Percentiles rank a stretch among this genome's conserved stretches.
Evolutionary conservation across 257 asterid species (phyloP).

Genomic region (Solanum chiquidenum): DNA sequence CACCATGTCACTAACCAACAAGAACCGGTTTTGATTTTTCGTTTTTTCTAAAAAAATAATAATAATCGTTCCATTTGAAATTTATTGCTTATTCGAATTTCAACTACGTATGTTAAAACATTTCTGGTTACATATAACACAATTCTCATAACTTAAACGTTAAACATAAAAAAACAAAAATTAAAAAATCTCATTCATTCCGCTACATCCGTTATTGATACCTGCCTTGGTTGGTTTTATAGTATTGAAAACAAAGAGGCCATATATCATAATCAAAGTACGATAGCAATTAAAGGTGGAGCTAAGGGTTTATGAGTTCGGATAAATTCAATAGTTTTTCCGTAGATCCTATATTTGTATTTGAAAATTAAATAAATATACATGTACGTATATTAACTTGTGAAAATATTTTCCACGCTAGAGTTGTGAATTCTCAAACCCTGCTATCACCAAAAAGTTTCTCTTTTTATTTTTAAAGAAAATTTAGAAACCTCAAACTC

Average conservation of each 20-base stretch:
- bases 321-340: too few relatives aligned
- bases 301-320: too few relatives aligned
- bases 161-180: not conserved
- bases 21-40: not conserved
- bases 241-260: not conserved
- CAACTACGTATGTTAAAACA: not conserved
- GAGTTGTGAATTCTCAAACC: not conserved
- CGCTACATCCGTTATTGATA: not conserved
- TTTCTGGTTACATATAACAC: not conserved
- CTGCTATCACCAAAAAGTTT: not conserved
- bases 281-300: not conserved
- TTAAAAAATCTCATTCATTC: not conserved
- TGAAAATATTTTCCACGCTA: too few relatives aligned
- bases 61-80: not conserved
- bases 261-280: not conserved
- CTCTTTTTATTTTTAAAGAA: too few relatives aligned
- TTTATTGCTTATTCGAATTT: not conserved
- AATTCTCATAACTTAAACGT: not conserved
- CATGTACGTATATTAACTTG: not conserved
- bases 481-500: too few relatives aligned
- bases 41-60: too few relatives aligned
- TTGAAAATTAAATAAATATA: too few relatives aligned
- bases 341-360: fast-evolving
- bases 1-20: not conserved
- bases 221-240: not conserved